phyloP scores from a whole-genome alignment of 1,284 basidiomycete genomes.

The Marasmius sp. region DNA sequence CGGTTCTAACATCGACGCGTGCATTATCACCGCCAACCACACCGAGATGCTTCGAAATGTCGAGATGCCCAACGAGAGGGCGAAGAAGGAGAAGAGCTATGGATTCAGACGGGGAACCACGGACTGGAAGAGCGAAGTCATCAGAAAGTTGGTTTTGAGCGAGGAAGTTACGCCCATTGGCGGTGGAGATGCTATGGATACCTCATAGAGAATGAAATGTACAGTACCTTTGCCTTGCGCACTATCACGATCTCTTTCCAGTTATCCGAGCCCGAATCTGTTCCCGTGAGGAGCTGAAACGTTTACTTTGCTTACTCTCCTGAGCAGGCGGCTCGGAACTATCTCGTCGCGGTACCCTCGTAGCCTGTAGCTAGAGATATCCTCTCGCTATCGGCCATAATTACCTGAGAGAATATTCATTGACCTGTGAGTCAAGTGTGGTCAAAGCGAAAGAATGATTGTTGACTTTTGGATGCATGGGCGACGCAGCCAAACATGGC shows the following conservation, averaged over 20 bases:
- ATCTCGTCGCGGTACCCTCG: too few relatives aligned
- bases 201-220: slow-evolving; percentile 15
- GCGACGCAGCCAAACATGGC: neutral
- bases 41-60: slow-evolving; percentile 92
- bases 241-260: too few relatives aligned
- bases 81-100: slow-evolving; percentile 82
- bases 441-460: neutral
- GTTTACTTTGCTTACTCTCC: too few relatives aligned
- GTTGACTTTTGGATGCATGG: neutral
- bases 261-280: too few relatives aligned
- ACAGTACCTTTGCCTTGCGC: neutral
- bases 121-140: slow-evolving; percentile 79
- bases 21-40: slow-evolving; percentile 82
- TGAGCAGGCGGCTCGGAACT: too few relatives aligned
- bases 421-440: too few relatives aligned
- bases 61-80: slow-evolving; percentile 89
- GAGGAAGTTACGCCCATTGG: slow-evolving; percentile 63
- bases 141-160: slow-evolving; percentile 69
- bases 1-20: slow-evolving; percentile 96
- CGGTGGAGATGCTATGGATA: slow-evolving; percentile 73
- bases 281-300: too few relatives aligned
- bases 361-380: too few relatives aligned
- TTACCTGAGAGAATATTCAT: too few relatives aligned
- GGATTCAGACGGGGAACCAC: slow-evolving; percentile 87
- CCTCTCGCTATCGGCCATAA: too few relatives aligned